phyloP scores from a whole-genome alignment of 257 asterid genomes.

The Cruciata laevipes region DNA sequence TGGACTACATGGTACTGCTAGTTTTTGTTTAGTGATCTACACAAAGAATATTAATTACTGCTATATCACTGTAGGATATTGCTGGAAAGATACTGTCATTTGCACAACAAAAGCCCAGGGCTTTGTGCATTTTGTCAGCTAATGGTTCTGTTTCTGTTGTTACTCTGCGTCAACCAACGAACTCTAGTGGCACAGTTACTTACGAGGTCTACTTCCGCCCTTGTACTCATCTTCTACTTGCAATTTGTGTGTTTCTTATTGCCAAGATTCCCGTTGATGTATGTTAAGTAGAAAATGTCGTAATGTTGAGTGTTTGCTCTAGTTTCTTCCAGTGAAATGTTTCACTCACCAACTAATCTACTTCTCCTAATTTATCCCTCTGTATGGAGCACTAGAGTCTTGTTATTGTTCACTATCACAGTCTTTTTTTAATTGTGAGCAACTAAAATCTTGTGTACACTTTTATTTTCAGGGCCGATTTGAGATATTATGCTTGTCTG shows the following conservation, averaged over 20 bases:
- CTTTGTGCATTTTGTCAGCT: conserved; percentile 70
- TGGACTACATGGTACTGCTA: not conserved
- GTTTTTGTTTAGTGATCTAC: not conserved
- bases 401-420: no score
- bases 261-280: not conserved
- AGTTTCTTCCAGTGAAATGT: not conserved
- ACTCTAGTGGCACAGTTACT: not conserved
- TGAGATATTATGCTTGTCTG: conserved; percentile 56
- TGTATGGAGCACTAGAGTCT: not conserved
- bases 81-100: conserved; percentile 81
- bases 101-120: conserved; percentile 93
- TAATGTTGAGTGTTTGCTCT: not conserved
- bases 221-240: not conserved
- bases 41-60: conserved; percentile 11
- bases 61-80: conserved; percentile 50
- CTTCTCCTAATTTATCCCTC: not conserved
- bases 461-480: conserved; percentile 46
- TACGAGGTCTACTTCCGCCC: not conserved
- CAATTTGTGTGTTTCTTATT: not conserved
- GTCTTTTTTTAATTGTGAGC: not conserved
- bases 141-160: not conserved
- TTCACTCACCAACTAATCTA: not conserved
- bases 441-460: conserved; percentile 4
- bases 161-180: conserved; percentile 1
- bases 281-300: not conserved